A percentile compares a stretch with the other conserved stretches of the same genome.
phyloP scores from a whole-genome alignment of 306 rosid genomes.

The Dryas drummondii region DNA sequence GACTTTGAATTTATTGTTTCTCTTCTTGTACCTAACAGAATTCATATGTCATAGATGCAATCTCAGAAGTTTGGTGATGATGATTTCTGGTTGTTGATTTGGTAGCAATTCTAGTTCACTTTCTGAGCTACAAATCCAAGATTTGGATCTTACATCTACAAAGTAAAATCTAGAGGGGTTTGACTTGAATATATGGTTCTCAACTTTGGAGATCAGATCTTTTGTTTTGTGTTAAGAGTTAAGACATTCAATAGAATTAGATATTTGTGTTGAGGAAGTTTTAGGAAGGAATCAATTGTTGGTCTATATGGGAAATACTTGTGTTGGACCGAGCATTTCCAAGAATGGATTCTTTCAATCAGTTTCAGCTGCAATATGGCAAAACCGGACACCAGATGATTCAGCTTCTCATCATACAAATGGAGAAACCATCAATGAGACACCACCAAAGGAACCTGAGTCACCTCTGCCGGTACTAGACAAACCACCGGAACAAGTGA shows the following conservation, averaged over 20 bases:
- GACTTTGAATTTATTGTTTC: neutral
- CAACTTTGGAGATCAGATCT: constrained; percentile 46
- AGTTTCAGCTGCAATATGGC: constrained; percentile 92
- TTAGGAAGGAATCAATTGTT: constrained; percentile 27
- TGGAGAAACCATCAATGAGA: constrained; percentile 47
- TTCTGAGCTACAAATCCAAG: constrained; percentile 20
- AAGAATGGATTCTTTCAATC: constrained; percentile 87
- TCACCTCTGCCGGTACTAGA: constrained; percentile 69
- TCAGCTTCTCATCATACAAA: constrained; percentile 44
- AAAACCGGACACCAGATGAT: constrained; percentile 54
- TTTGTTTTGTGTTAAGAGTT: constrained; percentile 32
- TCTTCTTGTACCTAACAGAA: neutral
- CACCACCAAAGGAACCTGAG: constrained; percentile 45
- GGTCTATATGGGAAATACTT: constrained; percentile 78
- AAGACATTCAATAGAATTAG: constrained; percentile 22
- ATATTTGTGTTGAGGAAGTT: constrained; percentile 32
- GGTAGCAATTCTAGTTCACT: constrained; percentile 10
- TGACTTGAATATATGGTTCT: constrained; percentile 50
- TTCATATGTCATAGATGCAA: neutral
- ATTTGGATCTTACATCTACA: constrained; percentile 18
- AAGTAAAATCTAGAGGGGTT: constrained; percentile 28
- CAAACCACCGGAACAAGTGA: constrained; percentile 87
- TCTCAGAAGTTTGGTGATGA: constrained; percentile 1
- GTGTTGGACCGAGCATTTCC: constrained; percentile 89
- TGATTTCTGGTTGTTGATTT: neutral